phyloP scores from a whole-genome alignment of 345 rosid species.

The Dipteronia sinensis region DNA sequence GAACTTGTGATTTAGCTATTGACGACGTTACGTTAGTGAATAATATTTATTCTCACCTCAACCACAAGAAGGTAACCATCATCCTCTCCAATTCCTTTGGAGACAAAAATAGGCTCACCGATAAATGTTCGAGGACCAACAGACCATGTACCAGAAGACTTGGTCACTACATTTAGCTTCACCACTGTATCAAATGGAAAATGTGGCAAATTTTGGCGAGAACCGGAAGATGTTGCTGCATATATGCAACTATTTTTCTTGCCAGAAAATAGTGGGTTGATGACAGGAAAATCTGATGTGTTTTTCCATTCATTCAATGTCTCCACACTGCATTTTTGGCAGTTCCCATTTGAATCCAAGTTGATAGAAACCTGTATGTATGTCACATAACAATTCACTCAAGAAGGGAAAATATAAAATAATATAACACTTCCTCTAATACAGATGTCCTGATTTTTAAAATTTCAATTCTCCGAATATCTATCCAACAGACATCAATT shows the following conservation, averaged over 20 bases:
- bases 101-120: conserved; percentile 85
- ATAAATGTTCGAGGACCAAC: conserved; percentile 65
- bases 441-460: too few relatives aligned
- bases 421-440: too few relatives aligned
- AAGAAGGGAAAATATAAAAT: not conserved
- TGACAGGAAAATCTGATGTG: conserved; percentile 72
- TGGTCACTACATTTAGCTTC: conserved; percentile 49
- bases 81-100: conserved; percentile 56
- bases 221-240: conserved; percentile 69
- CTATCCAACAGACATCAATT: too few relatives aligned
- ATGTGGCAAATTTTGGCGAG: conserved; percentile 62
- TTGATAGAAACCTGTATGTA: conserved; percentile 54
- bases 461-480: too few relatives aligned
- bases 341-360: conserved; percentile 49
- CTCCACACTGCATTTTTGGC: conserved; percentile 50
- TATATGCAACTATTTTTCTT: conserved; percentile 46
- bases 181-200: conserved; percentile 85
- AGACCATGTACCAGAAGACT: conserved; percentile 52
- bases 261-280: conserved; percentile 73
- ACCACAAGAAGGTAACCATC: conserved; percentile 81
- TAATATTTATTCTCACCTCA: conserved; percentile 52
- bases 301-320: conserved; percentile 57
- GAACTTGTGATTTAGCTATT: not conserved
- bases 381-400: not conserved
- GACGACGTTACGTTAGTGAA: too few relatives aligned